phyloP scores from a whole-genome alignment of 257 asterid species.

The Linderniella brevidens region DNA sequence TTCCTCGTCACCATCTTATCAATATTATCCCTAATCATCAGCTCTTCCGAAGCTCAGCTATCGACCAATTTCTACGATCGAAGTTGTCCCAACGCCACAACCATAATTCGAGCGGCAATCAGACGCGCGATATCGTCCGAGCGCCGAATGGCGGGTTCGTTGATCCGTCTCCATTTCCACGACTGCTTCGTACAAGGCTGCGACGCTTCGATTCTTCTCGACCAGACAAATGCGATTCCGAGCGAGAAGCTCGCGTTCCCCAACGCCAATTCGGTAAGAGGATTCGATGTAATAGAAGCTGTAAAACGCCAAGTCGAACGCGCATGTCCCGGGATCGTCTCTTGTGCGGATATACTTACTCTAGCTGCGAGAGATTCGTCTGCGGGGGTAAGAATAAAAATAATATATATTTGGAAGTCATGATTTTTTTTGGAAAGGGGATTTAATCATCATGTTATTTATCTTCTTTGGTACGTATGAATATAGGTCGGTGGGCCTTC shows the following conservation, averaged over 20 bases:
- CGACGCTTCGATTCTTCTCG: conserved; percentile 29
- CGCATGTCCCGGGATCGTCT: conserved; percentile 29
- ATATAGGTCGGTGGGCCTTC: conserved; percentile 32
- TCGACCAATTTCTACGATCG: conserved; percentile 18
- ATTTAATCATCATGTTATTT: no score
- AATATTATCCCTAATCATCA: no score
- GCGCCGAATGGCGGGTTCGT: conserved; percentile 32
- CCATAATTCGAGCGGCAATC: conserved; percentile 17
- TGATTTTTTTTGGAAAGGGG: no score
- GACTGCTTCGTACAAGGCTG: conserved; percentile 40
- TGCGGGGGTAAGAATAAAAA: conserved; percentile 12
- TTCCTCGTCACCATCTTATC: no score
- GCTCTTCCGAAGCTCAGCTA: neutral
- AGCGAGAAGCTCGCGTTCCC: conserved; percentile 28
- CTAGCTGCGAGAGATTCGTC: conserved; percentile 36
- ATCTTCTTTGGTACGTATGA: no score
- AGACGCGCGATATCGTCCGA: conserved; percentile 16
- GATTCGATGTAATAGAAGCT: conserved; percentile 23
- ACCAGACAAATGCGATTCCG: conserved; percentile 16
- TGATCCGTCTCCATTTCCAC: conserved; percentile 35
- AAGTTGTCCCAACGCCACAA: conserved; percentile 19
- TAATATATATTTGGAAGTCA: no score
- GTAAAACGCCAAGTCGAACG: conserved; percentile 28
- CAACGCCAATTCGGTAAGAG: conserved; percentile 19
- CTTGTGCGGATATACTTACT: conserved; percentile 36